phyloP scores from a whole-genome alignment of 805 yeast genomes.

The Candida nitratophila region DNA sequence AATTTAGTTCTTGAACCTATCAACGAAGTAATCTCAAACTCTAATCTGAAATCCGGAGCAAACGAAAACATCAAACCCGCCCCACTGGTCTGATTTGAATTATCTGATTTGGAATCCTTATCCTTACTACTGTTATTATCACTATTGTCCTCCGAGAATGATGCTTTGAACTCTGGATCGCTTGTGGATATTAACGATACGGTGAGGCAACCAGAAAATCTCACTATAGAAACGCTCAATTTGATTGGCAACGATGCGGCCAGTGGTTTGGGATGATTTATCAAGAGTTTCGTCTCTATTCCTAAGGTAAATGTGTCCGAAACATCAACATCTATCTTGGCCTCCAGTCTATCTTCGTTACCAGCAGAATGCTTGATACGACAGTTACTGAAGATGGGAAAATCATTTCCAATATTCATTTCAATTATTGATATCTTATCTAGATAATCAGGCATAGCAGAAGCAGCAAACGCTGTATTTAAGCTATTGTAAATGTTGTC shows the following conservation, averaged over 20 bases:
- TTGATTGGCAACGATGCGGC: constrained; percentile 85
- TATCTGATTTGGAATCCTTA: not conserved
- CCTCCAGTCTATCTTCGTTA: constrained; percentile 55
- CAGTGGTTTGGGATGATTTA: constrained; percentile 77
- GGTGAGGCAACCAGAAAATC: constrained; percentile 85
- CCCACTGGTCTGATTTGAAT: not conserved
- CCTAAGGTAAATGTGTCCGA: constrained; percentile 84
- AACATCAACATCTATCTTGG: constrained; percentile 85
- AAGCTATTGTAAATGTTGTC: constrained; percentile 81
- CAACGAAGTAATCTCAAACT: constrained; percentile 79
- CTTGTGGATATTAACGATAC: constrained; percentile 54
- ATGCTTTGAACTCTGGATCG: constrained; percentile 11
- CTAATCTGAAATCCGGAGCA: constrained; percentile 84
- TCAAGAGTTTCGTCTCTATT: constrained; percentile 67
- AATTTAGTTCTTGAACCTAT: constrained; percentile 90
- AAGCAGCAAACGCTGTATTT: constrained; percentile 54
- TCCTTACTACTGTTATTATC: not conserved
- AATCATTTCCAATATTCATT: constrained; percentile 89
- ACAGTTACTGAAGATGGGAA: constrained; percentile 92
- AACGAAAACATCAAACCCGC: constrained; percentile 67
- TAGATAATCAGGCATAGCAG: constrained; percentile 71
- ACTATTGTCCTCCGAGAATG: not conserved
- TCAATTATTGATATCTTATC: constrained; percentile 77
- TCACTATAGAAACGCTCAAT: constrained; percentile 77
- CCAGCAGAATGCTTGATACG: constrained; percentile 37